Evolutionary conservation across 2,329 filamentous ascomycete genomes (phyloP).

Genomic region (Didymella keratinophila): DNA sequence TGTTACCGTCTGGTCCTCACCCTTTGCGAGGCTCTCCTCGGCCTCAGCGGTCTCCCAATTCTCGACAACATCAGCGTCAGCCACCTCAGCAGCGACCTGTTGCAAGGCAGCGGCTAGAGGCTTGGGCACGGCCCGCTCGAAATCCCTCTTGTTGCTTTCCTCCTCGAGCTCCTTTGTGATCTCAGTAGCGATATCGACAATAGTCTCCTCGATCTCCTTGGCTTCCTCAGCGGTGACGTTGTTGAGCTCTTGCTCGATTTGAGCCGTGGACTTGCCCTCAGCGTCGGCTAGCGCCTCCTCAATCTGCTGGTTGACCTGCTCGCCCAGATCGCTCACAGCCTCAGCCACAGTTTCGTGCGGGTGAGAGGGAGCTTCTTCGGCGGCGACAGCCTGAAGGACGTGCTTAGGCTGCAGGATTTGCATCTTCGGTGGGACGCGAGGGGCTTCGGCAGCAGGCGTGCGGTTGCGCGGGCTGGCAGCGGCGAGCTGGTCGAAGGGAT

Average conservation of each 20-base stretch:
- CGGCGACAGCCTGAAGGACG: constrained; percentile 46
- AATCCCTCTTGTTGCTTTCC: constrained; percentile 58
- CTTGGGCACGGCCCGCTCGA: constrained; percentile 63
- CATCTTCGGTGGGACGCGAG: constrained; percentile 46
- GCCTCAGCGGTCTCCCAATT: constrained; percentile 90
- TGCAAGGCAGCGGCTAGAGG: constrained; percentile 65
- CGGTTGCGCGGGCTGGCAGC: constrained; percentile 69
- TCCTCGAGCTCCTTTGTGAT: constrained; percentile 60
- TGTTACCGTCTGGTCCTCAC: constrained; percentile 72
- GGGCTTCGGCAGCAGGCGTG: constrained; percentile 39
- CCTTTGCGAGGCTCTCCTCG: constrained; percentile 72
- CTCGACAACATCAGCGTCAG: constrained; percentile 70
- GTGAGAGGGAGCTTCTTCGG: constrained; percentile 34
- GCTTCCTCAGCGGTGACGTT: constrained; percentile 55
- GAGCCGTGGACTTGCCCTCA: constrained; percentile 46
- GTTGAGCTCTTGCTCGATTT: constrained; percentile 56
- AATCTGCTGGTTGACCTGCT: constrained; percentile 66
- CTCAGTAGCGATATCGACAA: constrained; percentile 59
- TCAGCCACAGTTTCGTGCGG: constrained; percentile 72
- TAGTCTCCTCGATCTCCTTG: constrained; percentile 62
- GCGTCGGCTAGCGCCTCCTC: constrained; percentile 69
- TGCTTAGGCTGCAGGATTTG: constrained; percentile 57
- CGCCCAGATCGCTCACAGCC: constrained; percentile 71
- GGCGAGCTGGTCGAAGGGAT: constrained; percentile 74
- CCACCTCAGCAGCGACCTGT: constrained; percentile 64